These are phyloP conservation scores for Neoboletus magnificus DNA, from an alignment of 768 basidiomycete genomes.

Conservation along the genomic window DNA sequence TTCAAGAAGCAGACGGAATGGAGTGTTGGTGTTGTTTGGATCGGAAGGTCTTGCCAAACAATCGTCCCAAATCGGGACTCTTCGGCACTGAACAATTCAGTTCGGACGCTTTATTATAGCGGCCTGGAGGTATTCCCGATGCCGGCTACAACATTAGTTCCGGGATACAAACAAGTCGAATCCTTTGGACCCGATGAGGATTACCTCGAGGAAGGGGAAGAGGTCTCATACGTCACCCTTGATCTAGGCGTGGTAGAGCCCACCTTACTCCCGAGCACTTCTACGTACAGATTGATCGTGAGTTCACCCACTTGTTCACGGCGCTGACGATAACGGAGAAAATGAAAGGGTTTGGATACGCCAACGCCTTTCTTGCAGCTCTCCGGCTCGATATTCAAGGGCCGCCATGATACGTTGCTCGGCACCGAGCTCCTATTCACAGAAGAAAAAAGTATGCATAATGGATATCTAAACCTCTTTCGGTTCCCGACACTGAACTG, in stretches of 20 bases:
- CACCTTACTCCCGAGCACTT: constrained; percentile 67
- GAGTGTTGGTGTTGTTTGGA: constrained; percentile 24
- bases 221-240: constrained; percentile 65
- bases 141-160: constrained; percentile 36
- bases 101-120: too few species aligned
- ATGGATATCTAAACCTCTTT: background rate
- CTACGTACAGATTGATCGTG: constrained; percentile 72
- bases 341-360: constrained; percentile 66
- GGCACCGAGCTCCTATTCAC: constrained; percentile 77
- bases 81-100: background rate
- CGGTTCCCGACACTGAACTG: background rate
- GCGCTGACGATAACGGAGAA: background rate
- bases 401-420: constrained; percentile 60
- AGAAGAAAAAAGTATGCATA: constrained; percentile 56
- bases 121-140: background rate
- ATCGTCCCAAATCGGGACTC: background rate
- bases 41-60: constrained; percentile 25
- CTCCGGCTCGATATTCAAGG: constrained; percentile 71
- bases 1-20: background rate
- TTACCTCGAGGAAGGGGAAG: constrained; percentile 54
- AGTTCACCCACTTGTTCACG: constrained; percentile 22
- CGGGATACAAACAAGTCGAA: constrained; percentile 66
- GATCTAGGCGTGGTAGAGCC: constrained; percentile 73
- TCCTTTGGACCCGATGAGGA: constrained; percentile 65
- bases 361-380: constrained; percentile 75